Percentiles rank a stretch among this genome's conserved stretches.
Conservation (phyloP, 2,329 filamentous ascomycete species). For the Magnaporthiopsis poae region DNA sequence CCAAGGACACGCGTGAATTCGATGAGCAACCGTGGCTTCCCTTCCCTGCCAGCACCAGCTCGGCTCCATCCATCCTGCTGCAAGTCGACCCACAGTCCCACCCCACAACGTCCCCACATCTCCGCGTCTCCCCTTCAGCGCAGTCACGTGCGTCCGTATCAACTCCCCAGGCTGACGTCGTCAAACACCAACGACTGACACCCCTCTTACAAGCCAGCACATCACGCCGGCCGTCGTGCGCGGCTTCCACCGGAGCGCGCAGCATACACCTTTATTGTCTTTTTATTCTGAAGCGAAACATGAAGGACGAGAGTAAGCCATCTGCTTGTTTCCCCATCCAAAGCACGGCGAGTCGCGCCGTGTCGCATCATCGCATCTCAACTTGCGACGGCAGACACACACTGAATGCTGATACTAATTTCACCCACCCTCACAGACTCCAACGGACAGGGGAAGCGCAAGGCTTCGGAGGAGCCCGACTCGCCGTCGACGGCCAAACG, state of each 20-base stretch:
- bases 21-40: not conserved
- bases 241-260: too few species aligned
- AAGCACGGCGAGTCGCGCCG: not conserved
- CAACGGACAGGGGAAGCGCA: slow-evolving; percentile 53
- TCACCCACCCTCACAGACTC: not conserved
- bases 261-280: too few species aligned
- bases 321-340: not conserved
- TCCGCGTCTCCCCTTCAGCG: too few species aligned
- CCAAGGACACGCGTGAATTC: not conserved
- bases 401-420: too few species aligned
- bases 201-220: too few species aligned
- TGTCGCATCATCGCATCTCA: not conserved
- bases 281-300: slow-evolving; percentile 1
- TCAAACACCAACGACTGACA: too few species aligned
- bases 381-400: not conserved
- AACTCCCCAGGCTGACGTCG: too few species aligned
- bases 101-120: not conserved
- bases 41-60: not conserved
- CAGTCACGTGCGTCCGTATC: too few species aligned
- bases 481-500: slow-evolving; percentile 56
- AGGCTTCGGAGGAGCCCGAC: slow-evolving; percentile 56
- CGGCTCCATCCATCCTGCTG: not conserved
- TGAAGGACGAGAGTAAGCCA: slow-evolving; percentile 18
- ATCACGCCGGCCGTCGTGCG: too few species aligned
- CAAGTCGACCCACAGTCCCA: not conserved